A percentile compares a stretch with the other conserved stretches of the same genome.
phyloP scores from a whole-genome alignment of 2,329 filamentous ascomycete species.

The Colletotrichum nymphaeae region DNA sequence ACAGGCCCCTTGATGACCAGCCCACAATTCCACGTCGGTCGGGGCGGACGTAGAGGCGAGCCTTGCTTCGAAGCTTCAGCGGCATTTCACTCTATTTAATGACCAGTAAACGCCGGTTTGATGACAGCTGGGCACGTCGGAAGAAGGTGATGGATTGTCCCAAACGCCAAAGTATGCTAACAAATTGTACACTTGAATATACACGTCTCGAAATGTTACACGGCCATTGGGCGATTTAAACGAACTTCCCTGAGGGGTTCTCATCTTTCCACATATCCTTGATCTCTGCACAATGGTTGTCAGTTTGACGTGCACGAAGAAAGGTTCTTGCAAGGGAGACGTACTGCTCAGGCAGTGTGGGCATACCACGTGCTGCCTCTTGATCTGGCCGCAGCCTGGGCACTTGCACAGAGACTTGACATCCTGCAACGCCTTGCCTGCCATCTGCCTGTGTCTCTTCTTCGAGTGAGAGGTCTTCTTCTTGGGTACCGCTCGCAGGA shows the following conservation, averaged over 20 bases:
- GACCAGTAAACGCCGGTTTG: neutral
- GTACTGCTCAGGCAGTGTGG: conserved; percentile 86
- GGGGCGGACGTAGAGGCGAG: neutral
- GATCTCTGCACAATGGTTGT: conserved; percentile 51
- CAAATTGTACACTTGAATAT: conserved; percentile 42
- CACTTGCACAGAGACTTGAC: conserved; percentile 89
- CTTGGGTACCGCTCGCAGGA: conserved; percentile 94
- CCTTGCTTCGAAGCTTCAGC: neutral
- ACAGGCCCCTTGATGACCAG: too few relatives aligned
- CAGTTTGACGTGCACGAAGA: conserved; percentile 22
- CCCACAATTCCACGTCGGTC: too few relatives aligned
- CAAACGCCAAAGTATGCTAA: conserved; percentile 32
- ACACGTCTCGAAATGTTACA: conserved; percentile 41
- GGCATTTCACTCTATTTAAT: neutral
- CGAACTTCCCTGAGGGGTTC: conserved; percentile 47
- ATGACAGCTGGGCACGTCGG: neutral
- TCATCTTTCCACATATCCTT: conserved; percentile 56
- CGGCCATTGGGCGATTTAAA: conserved; percentile 37
- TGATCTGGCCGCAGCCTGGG: conserved; percentile 86
- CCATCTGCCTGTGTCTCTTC: conserved; percentile 92
- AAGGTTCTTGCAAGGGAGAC: conserved; percentile 44
- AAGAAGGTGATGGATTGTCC: conserved; percentile 30
- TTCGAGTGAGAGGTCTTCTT: conserved; percentile 99
- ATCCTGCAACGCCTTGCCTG: conserved; percentile 94
- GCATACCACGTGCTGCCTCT: conserved; percentile 90